Percentiles rank a stretch among this genome's conserved stretches.
Conservation (phyloP, 345 rosid species). For the Cochlearia excelsa region DNA sequence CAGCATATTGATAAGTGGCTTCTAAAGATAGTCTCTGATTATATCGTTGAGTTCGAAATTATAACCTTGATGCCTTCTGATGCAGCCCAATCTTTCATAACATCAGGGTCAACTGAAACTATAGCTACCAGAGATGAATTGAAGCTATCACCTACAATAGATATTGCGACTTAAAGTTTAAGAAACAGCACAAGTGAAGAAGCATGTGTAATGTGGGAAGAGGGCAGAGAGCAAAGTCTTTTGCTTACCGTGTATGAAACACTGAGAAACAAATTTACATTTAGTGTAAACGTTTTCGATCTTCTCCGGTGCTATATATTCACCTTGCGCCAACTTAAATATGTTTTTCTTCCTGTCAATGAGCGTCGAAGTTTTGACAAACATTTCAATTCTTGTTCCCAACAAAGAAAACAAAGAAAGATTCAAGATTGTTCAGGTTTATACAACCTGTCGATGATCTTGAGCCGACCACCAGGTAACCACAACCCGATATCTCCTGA, state of each 20-base stretch:
- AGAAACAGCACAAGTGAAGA: too few relatives aligned
- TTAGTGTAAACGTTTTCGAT: constrained; percentile 92
- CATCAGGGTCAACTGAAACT: constrained; percentile 86
- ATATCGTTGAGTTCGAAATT: too few relatives aligned
- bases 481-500: constrained; percentile 94
- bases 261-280: constrained; percentile 74
- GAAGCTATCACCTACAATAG: constrained; percentile 79
- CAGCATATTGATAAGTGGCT: not conserved
- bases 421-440: not conserved
- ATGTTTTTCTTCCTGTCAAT: constrained; percentile 91
- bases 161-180: too few relatives aligned
- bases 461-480: constrained; percentile 87
- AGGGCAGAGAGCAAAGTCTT: not conserved
- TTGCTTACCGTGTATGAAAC: constrained; percentile 77
- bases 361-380: not conserved
- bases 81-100: constrained; percentile 71
- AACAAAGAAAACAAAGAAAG: too few relatives aligned
- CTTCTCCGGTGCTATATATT: constrained; percentile 98
- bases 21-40: constrained; percentile 4
- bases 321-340: constrained; percentile 97
- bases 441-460: constrained; percentile 88
- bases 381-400: too few relatives aligned
- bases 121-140: constrained; percentile 83
- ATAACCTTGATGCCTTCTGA: constrained; percentile 82
- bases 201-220: too few relatives aligned